These are phyloP conservation scores for Diddensiella santjacobensis DNA, from an alignment of 805 yeast genomes.

Conservation along the genomic window DNA sequence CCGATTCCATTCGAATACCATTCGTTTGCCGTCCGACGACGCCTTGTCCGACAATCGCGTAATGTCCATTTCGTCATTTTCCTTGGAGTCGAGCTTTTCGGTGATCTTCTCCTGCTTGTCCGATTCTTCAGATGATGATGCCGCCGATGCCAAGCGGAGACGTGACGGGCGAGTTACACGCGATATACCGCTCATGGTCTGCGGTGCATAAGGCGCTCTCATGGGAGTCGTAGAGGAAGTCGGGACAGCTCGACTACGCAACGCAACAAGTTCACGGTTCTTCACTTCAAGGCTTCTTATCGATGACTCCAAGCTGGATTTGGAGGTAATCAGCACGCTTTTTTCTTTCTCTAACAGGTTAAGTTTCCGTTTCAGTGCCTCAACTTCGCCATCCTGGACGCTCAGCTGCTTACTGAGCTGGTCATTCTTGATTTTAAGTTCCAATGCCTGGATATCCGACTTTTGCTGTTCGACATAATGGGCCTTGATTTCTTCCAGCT, in stretches of 20 bases:
- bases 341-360: background rate
- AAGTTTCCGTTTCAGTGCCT: background rate
- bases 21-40: background rate
- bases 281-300: background rate
- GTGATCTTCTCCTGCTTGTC: background rate
- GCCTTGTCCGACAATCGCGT: background rate
- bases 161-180: background rate
- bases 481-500: constrained; percentile 7
- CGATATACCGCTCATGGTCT: background rate
- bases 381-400: background rate
- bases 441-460: background rate
- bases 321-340: background rate
- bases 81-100: background rate
- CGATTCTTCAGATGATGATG: background rate
- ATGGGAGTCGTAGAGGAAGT: background rate
- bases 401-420: background rate
- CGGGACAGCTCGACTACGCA: background rate
- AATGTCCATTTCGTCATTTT: background rate
- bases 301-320: background rate
- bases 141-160: background rate
- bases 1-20: background rate
- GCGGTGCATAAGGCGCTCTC: background rate
- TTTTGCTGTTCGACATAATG: background rate
- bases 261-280: background rate
- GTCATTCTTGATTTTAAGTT: background rate